Base-by-base conservation (phyloP, 108 stramenopile genomes). In the Skeletonema marinoi region DNA sequence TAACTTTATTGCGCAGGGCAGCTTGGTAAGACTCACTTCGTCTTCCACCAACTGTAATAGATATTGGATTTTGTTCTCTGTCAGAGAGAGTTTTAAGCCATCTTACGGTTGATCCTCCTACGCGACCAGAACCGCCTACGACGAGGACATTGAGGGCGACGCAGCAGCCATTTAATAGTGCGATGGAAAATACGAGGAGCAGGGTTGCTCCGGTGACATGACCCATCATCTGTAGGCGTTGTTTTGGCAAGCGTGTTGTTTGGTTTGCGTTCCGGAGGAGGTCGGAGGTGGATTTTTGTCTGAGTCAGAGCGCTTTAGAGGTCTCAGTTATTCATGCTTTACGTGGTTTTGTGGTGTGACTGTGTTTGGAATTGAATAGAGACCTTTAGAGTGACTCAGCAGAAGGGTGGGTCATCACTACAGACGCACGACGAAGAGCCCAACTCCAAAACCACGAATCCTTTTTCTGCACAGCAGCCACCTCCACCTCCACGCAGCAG, bases 71-170 rank as follows among this genome's bases (percentile, higher is more conserved):
- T 10, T 88, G 69, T 59, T 88, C 81, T 5, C 83, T 71, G 6
- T 67, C 30, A 1, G 77, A 71, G 13, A 76, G 74, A 10, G 58
- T 78, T 14, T 72, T 36, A 13, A 85, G 48, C 75, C 77, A 80
- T 12, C 78, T 54, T 0, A 88, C 90, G 1, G 89, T 88, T n/a
- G 78, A 81, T 31, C 91, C 94, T 8, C 94, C 94, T 7, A 96
- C 94, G 11, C 94, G 76, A 17, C 94, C 94, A 17, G 85, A 85
- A 17, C 94, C 94, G 3, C 94, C 94, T 0, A 93, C 87, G 1
- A 96, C 92, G 3, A 96, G 70, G 14, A 96, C 73, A 30, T 75
- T 74, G 35, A 81, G 61, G 14, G 72, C 78, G 6, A n/a, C 1
- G 61, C 54, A 56, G 25, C 25, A 56, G 54, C 54, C 6, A 11